These are phyloP conservation scores for Fusarium protoensiforme DNA, from an alignment of 2,329 filamentous ascomycete species.

Conservation along the genomic window DNA sequence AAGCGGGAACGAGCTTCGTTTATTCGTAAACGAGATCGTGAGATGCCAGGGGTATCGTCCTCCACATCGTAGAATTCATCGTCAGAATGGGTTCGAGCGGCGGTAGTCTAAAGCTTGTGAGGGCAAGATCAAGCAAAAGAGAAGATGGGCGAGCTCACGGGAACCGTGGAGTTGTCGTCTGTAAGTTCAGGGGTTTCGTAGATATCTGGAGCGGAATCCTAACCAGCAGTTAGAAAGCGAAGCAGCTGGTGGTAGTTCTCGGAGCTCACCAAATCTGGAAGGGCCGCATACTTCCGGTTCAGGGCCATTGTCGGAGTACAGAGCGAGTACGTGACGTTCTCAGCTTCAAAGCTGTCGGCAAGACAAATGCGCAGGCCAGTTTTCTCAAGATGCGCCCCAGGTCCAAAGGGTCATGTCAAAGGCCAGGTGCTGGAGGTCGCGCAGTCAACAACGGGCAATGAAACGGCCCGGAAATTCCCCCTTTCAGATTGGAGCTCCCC, in stretches of 20 bases:
- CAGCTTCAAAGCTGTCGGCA: background rate
- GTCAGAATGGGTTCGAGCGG: conserved; percentile 67
- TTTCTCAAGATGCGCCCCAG: background rate
- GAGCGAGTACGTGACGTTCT: background rate
- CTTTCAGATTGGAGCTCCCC: conserved; percentile 3
- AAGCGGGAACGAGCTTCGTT: conserved; percentile 85
- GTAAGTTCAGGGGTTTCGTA: conserved; percentile 96
- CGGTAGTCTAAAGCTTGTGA: conserved; percentile 59
- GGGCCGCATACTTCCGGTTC: conserved; percentile 82
- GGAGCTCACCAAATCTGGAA: conserved; percentile 77
- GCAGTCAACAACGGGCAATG: conserved; percentile 4
- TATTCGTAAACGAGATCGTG: conserved; percentile 79
- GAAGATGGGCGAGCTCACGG: conserved; percentile 64
- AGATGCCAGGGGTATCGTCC: conserved; percentile 75
- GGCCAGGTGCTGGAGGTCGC: conserved; percentile 1
- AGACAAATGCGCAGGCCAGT: background rate
- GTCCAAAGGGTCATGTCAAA: background rate
- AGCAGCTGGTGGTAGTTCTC: conserved; percentile 2
- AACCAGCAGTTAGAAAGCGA: conserved; percentile 26
- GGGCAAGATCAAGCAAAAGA: conserved; percentile 20
- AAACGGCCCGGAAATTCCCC: conserved; percentile 9
- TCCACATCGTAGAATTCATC: conserved; percentile 72
- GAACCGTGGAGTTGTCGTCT: conserved; percentile 87
- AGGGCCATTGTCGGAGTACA: conserved; percentile 70
- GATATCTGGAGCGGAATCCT: conserved; percentile 94